Percentiles rank a stretch among this genome's conserved stretches.
phyloP scores from a whole-genome alignment of 352 stramenopile genomes.

The Poterioochromonas sp. region DNA sequence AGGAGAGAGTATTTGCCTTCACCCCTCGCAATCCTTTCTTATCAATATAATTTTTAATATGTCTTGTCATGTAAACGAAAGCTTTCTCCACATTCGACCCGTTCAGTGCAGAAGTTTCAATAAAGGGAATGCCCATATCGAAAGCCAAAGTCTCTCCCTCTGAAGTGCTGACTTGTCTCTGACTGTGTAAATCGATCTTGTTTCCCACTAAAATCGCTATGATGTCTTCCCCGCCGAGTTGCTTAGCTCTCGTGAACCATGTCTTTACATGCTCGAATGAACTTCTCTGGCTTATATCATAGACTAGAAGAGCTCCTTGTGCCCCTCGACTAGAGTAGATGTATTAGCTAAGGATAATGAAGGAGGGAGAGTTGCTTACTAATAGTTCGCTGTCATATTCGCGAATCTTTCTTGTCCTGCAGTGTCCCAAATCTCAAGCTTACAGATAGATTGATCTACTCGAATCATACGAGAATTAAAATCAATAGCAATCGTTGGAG shows the following conservation, averaged over 20 bases:
- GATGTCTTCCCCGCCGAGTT: slow-evolving; percentile 16
- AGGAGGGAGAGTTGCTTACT: not conserved
- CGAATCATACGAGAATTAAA: slow-evolving; percentile 30
- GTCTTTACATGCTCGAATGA: slow-evolving; percentile 22
- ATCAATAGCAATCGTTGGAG: slow-evolving; percentile 16
- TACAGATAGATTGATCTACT: slow-evolving; percentile 8
- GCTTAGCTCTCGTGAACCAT: not conserved
- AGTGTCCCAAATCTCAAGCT: slow-evolving; percentile 30
- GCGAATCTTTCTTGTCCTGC: slow-evolving; percentile 18
- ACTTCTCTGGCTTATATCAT: not conserved
- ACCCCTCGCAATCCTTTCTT: not conserved
- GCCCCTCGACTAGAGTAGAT: slow-evolving; percentile 20
- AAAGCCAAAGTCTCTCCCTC: not conserved
- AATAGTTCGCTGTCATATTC: slow-evolving; percentile 24
- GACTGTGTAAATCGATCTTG: slow-evolving; percentile 1
- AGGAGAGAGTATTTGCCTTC: not conserved
- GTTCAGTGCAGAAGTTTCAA: slow-evolving; percentile 9
- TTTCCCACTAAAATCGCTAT: slow-evolving; percentile 9
- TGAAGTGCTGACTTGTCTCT: not conserved
- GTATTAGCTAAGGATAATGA: not conserved
- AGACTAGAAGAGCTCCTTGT: slow-evolving; percentile 2
- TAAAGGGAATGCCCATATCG: slow-evolving; percentile 8
- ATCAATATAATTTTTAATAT: slow-evolving; percentile 18
- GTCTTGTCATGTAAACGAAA: slow-evolving; percentile 5
- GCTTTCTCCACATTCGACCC: slow-evolving; percentile 10